These are phyloP conservation scores for Alternaria arborescens DNA, from an alignment of 2,329 filamentous ascomycete species.

Conservation along the genomic window DNA sequence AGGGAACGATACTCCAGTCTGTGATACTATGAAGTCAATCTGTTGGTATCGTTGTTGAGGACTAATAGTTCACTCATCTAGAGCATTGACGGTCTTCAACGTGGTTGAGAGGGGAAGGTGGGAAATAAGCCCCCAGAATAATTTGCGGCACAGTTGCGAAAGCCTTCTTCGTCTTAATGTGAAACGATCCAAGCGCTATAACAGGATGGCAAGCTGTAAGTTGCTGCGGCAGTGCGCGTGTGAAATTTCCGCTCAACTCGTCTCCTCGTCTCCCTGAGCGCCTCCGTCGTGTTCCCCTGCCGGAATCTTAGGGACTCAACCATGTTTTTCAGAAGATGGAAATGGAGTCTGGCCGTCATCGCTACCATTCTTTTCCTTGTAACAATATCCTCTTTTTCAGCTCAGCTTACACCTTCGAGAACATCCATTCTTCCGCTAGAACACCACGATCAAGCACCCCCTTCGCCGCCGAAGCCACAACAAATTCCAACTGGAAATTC, in stretches of 20 bases:
- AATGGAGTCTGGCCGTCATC: neutral
- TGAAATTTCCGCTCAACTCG: neutral
- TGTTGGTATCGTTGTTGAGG: neutral
- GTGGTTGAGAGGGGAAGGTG: neutral
- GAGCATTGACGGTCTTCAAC: neutral
- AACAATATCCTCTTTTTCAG: neutral
- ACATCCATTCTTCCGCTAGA: neutral
- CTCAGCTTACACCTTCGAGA: neutral
- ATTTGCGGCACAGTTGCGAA: neutral
- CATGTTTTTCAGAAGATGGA: neutral
- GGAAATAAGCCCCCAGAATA: neutral
- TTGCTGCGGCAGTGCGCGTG: neutral
- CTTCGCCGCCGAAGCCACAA: neutral
- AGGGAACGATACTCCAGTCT: neutral
- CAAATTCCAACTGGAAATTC: neutral
- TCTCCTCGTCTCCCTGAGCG: neutral
- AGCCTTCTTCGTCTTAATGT: neutral
- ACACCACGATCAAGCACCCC: neutral
- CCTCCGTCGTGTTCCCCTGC: neutral
- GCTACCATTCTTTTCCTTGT: neutral
- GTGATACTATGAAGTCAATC: neutral
- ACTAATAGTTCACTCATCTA: neutral
- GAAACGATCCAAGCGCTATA: neutral
- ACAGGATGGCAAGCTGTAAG: neutral
- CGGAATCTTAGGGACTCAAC: neutral